Evolutionary conservation across 495 filamentous ascomycete genomes (phyloP).

Genomic region (Glonium stellatum): DNA sequence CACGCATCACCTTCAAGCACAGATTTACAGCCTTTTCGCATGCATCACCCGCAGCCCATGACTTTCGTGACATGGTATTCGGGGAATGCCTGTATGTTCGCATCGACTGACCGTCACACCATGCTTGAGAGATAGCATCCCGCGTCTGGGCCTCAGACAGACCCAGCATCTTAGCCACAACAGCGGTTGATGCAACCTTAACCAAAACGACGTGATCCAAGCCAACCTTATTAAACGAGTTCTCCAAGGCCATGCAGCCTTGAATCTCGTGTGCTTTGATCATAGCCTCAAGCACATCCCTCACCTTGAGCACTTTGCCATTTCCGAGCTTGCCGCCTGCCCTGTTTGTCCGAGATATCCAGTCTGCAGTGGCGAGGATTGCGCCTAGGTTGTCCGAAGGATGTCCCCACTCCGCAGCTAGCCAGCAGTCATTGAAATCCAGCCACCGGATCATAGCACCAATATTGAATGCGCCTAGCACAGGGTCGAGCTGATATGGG

Average conservation of each 20-base stretch:
- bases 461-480: slow-evolving; percentile 97
- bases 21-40: slow-evolving; percentile 96
- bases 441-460: slow-evolving; percentile 97
- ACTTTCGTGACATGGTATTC: slow-evolving; percentile 99
- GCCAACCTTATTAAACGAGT: slow-evolving; percentile 97
- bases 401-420: slow-evolving; percentile 98
- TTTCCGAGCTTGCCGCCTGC: slow-evolving; percentile 78
- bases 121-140: slow-evolving; percentile 92
- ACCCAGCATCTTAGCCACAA: slow-evolving; percentile 89
- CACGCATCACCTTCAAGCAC: slow-evolving; percentile 84
- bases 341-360: slow-evolving; percentile 93
- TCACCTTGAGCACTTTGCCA: slow-evolving; percentile 78
- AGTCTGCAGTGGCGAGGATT: slow-evolving; percentile 93
- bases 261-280: slow-evolving; percentile 99
- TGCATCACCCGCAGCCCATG: slow-evolving; percentile 96
- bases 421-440: slow-evolving; percentile 99
- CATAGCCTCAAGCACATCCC: slow-evolving; percentile 93
- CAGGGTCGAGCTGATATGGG: slow-evolving; percentile 86
- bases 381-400: slow-evolving; percentile 95
- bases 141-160: slow-evolving; percentile 83
- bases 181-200: slow-evolving; percentile 93
- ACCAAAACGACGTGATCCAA: slow-evolving; percentile 96
- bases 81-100: slow-evolving; percentile 95
- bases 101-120: slow-evolving; percentile 92
- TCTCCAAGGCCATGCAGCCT: slow-evolving; percentile 91